Evolutionary conservation across 2,329 filamentous ascomycete species (phyloP), one percentile per base, ranked within the genome.

Genomic region (Talaromyces sp.): DNA sequence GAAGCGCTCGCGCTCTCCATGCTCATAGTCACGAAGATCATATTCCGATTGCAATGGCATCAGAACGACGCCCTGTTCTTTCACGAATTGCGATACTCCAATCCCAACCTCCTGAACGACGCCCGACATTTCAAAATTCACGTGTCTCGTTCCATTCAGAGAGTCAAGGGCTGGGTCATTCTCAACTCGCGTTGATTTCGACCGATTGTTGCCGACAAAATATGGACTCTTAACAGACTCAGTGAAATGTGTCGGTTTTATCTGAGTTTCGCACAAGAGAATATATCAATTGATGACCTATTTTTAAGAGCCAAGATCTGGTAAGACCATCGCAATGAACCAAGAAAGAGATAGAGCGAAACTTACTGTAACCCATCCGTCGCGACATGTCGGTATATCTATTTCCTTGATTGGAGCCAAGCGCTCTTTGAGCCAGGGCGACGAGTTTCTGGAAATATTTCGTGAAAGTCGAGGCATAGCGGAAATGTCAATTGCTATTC

Each of bases 261-360:
- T 43, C 56, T 58, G 56, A 39, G 10, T 7, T 41, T 41, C 31
- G 35, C 35, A 43, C 35, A 58, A 58, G 22, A 39, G 17, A 11
- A 57, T 39, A 41, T 58, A 58, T 58, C 56, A 58, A 58, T 58
- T 58, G 19, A 27, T 58, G 35, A 31, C 56, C 56, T 43, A 58
- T 27, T 27, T 17, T 17, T 31, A 3, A 58, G 11, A 25, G 13
- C 31, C 31, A 31, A 58, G 37, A 41, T 43, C 56, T 41, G 5
- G 56, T 58, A 22, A 58, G 56, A 58, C 56, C 50, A 43, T 37
- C 37, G 56, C n/a, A 58, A 22, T 22, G 31, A 31, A 43, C 13
- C 19, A 58, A 7, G 22, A 58, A 41, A 37, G 56, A 43, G 56
- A 43, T 31, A 43, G 8, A 25, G 6, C 1, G 7, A 25, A 39